Conservation (phyloP, 768 basidiomycete species). For the Leccinum broughii region DNA sequence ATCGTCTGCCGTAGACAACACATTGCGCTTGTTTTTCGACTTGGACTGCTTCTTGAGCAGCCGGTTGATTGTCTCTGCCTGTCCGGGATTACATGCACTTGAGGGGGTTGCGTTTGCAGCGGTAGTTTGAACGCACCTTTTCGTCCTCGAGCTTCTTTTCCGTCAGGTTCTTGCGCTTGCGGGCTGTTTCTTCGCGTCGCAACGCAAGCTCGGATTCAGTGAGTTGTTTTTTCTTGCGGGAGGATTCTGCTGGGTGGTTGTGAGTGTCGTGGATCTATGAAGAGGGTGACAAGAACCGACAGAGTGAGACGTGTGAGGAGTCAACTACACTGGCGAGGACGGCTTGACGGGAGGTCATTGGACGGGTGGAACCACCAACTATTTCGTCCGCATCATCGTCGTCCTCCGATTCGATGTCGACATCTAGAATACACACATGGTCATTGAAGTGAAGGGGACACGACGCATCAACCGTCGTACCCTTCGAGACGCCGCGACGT, state of each 20-base stretch:
- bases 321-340: slow-evolving; percentile 70
- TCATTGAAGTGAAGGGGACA: not conserved
- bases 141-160: slow-evolving; percentile 18
- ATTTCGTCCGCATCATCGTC: slow-evolving; percentile 43
- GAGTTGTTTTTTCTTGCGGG: slow-evolving; percentile 54
- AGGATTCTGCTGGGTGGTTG: slow-evolving; percentile 6
- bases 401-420: slow-evolving; percentile 44
- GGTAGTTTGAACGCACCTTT: slow-evolving; percentile 49
- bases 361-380: slow-evolving; percentile 34
- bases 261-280: not conserved
- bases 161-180: slow-evolving; percentile 72
- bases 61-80: slow-evolving; percentile 89
- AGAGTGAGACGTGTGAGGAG: slow-evolving; percentile 65
- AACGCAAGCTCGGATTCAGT: slow-evolving; percentile 74
- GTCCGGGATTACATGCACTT: not conserved
- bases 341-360: slow-evolving; percentile 64
- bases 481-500: slow-evolving; percentile 28
- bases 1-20: slow-evolving; percentile 48
- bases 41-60: slow-evolving; percentile 83
- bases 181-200: slow-evolving; percentile 75
- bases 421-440: slow-evolving; percentile 26
- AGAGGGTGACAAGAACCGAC: slow-evolving; percentile 31
- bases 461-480: slow-evolving; percentile 2
- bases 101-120: not conserved
- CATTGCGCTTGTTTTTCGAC: slow-evolving; percentile 59